Conservation (phyloP, 2,329 filamentous ascomycete genomes). For the Cytospora mali region DNA sequence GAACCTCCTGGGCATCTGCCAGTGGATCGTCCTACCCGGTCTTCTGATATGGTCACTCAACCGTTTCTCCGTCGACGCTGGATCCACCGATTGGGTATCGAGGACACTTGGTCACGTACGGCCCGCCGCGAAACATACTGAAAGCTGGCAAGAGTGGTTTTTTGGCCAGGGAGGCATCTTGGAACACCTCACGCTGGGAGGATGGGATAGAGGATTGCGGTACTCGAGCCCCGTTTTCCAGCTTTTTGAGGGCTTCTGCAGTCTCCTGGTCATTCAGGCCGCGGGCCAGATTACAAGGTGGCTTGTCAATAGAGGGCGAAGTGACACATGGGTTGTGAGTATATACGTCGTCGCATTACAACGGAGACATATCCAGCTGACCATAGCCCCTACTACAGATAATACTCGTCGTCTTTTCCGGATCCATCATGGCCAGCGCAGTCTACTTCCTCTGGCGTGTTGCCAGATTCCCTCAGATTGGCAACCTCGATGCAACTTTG, state of each 20-base stretch:
- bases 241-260: conserved; percentile 94
- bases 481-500: conserved; percentile 86
- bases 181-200: conserved; percentile 77
- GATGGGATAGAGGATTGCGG: conserved; percentile 84
- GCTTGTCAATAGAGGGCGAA: conserved; percentile 89
- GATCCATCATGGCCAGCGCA: conserved; percentile 88
- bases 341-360: conserved; percentile 5
- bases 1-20: conserved; percentile 70
- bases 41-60: conserved; percentile 94
- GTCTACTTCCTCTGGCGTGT: conserved; percentile 97
- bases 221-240: conserved; percentile 96
- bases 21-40: conserved; percentile 84
- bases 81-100: conserved; percentile 77
- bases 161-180: conserved; percentile 84
- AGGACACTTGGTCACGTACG: conserved; percentile 72
- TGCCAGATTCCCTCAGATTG: conserved; percentile 88
- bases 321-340: conserved; percentile 94
- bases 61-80: conserved; percentile 91
- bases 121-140: conserved; percentile 55
- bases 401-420: conserved; percentile 81
- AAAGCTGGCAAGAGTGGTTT: conserved; percentile 79
- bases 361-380: conserved; percentile 36
- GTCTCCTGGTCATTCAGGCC: conserved; percentile 90
- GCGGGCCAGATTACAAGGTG: conserved; percentile 92
- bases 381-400: conserved; percentile 62